These are phyloP conservation scores for Niveomyces coronatus DNA, from an alignment of 2,329 filamentous ascomycete genomes.

Conservation along the genomic window DNA sequence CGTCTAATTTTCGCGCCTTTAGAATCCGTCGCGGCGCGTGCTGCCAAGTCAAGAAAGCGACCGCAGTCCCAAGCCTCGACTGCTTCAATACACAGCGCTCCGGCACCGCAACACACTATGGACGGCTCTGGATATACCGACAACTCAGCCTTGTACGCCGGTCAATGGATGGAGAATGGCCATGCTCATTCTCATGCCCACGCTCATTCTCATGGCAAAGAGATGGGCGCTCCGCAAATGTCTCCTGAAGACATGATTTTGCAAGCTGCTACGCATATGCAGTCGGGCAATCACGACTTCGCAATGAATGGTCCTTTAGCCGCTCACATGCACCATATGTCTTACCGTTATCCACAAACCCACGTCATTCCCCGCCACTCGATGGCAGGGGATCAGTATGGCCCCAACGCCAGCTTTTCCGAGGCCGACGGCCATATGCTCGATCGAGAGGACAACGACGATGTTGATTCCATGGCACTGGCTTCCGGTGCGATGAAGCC, in stretches of 20 bases:
- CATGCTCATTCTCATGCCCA: too few species aligned
- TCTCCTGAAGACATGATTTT: conserved; percentile 50
- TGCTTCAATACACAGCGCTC: conserved; percentile 44
- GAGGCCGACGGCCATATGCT: conserved; percentile 50
- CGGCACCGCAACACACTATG: conserved; percentile 37
- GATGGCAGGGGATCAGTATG: conserved; percentile 44
- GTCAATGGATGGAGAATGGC: conserved; percentile 40
- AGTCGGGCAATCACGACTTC: conserved; percentile 39
- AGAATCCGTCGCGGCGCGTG: conserved; percentile 21
- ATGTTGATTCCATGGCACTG: conserved; percentile 41
- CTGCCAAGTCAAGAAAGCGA: conserved; percentile 36
- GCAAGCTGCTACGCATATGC: conserved; percentile 46
- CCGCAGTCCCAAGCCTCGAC: conserved; percentile 46
- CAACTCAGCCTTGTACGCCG: conserved; percentile 32
- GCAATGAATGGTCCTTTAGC: conserved; percentile 37
- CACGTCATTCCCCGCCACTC: conserved; percentile 35
- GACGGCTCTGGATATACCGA: conserved; percentile 37
- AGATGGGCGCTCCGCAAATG: conserved; percentile 36
- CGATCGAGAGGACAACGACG: conserved; percentile 49
- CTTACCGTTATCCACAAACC: conserved; percentile 30
- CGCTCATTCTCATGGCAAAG: conserved; percentile 32
- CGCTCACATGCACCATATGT: conserved; percentile 32
- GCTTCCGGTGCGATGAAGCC: conserved; percentile 40
- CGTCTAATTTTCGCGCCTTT: conserved; percentile 13
- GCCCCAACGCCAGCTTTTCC: conserved; percentile 41